phyloP scores from a whole-genome alignment of 495 filamentous ascomycete species.

The Opeltia flavorubescens region DNA sequence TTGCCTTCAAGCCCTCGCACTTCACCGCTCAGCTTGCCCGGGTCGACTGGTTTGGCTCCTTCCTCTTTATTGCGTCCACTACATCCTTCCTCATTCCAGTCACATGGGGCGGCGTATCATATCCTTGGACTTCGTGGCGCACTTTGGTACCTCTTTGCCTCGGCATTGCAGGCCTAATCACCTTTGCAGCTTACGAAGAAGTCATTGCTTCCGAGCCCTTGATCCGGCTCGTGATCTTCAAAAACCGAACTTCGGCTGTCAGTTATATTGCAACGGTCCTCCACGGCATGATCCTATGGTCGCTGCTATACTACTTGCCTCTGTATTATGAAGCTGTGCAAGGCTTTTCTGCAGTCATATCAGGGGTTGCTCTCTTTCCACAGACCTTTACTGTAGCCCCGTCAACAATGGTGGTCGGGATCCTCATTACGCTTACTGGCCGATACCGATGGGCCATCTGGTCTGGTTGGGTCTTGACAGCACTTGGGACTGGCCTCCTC shows the following conservation, averaged over 20 bases:
- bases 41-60: constrained; percentile 47
- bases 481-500: constrained; percentile 34
- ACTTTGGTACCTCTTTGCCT: constrained; percentile 45
- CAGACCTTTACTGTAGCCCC: constrained; percentile 38
- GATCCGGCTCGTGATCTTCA: constrained; percentile 32
- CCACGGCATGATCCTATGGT: constrained; percentile 39
- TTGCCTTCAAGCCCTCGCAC: constrained; percentile 26
- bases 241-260: constrained; percentile 27
- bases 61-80: constrained; percentile 32
- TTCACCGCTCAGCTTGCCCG: constrained; percentile 29
- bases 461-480: constrained; percentile 39
- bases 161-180: constrained; percentile 32
- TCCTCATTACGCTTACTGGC: constrained; percentile 32
- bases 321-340: constrained; percentile 52
- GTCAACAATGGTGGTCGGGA: constrained; percentile 33
- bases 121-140: constrained; percentile 33
- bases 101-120: constrained; percentile 40
- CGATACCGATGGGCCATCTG: constrained; percentile 40
- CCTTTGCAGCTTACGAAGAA: constrained; percentile 34
- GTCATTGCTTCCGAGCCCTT: constrained; percentile 29
- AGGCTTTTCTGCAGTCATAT: constrained; percentile 34
- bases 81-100: constrained; percentile 16
- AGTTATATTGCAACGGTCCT: constrained; percentile 33
- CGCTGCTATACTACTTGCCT: constrained; percentile 45
- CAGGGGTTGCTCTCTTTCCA: constrained; percentile 48